Evolutionary conservation across 305 asterid genomes (phyloP).

Genomic region (Euphrasia arctica): DNA sequence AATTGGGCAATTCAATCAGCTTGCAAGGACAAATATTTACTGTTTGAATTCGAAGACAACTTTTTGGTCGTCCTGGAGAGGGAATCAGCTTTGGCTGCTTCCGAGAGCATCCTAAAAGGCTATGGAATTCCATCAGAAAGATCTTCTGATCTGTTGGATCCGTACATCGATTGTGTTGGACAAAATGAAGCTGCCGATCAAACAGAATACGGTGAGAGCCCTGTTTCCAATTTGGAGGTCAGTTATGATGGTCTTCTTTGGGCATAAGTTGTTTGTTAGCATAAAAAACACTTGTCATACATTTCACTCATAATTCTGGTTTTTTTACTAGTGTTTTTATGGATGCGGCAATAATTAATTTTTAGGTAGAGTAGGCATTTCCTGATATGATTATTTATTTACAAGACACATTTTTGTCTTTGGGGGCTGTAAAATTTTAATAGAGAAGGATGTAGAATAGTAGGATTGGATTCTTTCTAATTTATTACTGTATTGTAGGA

Average conservation of each 20-base stretch:
- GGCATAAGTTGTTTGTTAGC: slow-evolving; percentile 40
- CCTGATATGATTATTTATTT: background rate
- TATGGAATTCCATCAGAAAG: slow-evolving; percentile 90
- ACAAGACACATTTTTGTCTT: background rate
- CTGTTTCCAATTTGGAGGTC: slow-evolving; percentile 62
- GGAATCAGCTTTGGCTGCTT: slow-evolving; percentile 68
- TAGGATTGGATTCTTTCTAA: slow-evolving; percentile 8
- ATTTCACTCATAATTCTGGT: slow-evolving; percentile 8
- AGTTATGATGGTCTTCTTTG: slow-evolving; percentile 82
- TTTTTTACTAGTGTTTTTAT: background rate
- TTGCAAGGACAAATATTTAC: slow-evolving; percentile 80
- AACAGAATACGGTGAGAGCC: slow-evolving; percentile 58
- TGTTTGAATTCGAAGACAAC: slow-evolving; percentile 91
- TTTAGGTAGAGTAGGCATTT: slow-evolving; percentile 9
- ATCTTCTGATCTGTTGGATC: slow-evolving; percentile 67
- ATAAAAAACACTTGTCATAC: slow-evolving; percentile 6
- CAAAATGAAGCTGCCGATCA: slow-evolving; percentile 34
- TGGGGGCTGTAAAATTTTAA: slow-evolving; percentile 8
- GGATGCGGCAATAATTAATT: background rate
- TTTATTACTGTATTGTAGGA: background rate
- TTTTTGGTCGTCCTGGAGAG: slow-evolving; percentile 80
- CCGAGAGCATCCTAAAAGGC: slow-evolving; percentile 71
- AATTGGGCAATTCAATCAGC: slow-evolving; percentile 37
- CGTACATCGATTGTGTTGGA: slow-evolving; percentile 45
- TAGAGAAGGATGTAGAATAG: slow-evolving; percentile 14